Conservation (phyloP, 805 yeast species). For the Ogataea pilisensis region DNA sequence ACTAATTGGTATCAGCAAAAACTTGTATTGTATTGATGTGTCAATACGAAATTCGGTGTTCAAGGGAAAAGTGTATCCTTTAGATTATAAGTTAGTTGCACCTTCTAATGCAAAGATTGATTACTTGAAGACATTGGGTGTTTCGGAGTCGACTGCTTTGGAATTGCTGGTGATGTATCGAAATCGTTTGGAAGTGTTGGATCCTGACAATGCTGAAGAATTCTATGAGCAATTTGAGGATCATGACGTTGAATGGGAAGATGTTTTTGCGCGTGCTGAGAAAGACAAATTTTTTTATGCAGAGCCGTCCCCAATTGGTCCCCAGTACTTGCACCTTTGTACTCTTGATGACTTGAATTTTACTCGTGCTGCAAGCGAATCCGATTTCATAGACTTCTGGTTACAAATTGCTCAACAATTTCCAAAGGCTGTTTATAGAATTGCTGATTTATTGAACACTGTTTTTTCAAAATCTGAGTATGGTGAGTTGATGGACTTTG, state of each 20-base stretch:
- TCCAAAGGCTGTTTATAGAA: conserved; percentile 33
- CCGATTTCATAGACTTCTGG: conserved; percentile 38
- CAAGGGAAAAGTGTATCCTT: conserved; percentile 35
- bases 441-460: conserved; percentile 37
- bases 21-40: conserved; percentile 36
- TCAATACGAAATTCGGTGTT: conserved; percentile 32
- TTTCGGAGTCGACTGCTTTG: conserved; percentile 31
- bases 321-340: conserved; percentile 36
- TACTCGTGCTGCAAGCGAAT: conserved; percentile 34
- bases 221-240: conserved; percentile 31
- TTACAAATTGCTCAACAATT: conserved; percentile 40
- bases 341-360: conserved; percentile 39
- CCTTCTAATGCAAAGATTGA: conserved; percentile 35
- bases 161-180: conserved; percentile 21
- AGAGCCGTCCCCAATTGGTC: conserved; percentile 28
- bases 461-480: conserved; percentile 32
- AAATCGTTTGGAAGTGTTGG: conserved; percentile 20
- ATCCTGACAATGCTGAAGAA: conserved; percentile 17
- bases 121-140: conserved; percentile 29
- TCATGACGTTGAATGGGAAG: conserved; percentile 16
- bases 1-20: conserved; percentile 40
- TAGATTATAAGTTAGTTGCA: conserved; percentile 36
- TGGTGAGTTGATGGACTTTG: conserved; percentile 31
- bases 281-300: conserved; percentile 19
- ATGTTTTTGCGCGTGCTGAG: conserved; percentile 14